Base-by-base conservation (phyloP, 75 land plant species). In the Pseudotsuga menziesii region DNA sequence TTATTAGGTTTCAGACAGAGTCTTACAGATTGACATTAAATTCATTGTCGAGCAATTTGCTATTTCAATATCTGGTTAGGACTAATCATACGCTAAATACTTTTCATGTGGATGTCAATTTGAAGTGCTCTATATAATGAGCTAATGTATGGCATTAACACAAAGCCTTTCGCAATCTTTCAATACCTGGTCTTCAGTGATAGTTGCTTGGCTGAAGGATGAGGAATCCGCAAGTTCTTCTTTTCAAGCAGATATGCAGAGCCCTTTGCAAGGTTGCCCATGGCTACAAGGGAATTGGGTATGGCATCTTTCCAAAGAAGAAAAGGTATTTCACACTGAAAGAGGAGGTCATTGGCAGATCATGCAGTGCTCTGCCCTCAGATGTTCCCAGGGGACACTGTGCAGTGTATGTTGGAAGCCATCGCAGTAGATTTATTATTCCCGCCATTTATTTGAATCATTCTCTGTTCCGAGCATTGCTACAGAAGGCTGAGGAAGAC, bases 361-460 rank as follows among this genome's bases (percentile, higher is more conserved):
- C 69, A 35, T 17, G 69, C 35, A 17, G 69, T 64, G 69, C 9
- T 13, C 6, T 60, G 1, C 23, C 22, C n/a, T 1, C 7, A 60
- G 61, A 60, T 60, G 61, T 60, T n/a, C 74, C 74, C 23, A 72
- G 44, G 74, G 86, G 86, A 19, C 83, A 78, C 73, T 61, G 84
- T 23, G 85, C 61, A 60, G 61, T 60, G 8, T 60, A 60, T 60
- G 61, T 60, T 19, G 61, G 61, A 20, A 22, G 9, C 1, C 2
- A 60, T 4, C 61, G 61, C 59, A 16, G 73, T 78, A 58, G 74
- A 22, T 72, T 72, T 52, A 48, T 72, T 2, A 72, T 72, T 12
- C 61, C 61, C n/a, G 20, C 61, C 8, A 5, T 23, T 20, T 60
- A 20, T 60, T 23, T 60, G 22, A 60, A 22, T 60, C 61, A 60